Conservation (phyloP, 1,139 yeast species). For the Candida sanyaensis region DNA sequence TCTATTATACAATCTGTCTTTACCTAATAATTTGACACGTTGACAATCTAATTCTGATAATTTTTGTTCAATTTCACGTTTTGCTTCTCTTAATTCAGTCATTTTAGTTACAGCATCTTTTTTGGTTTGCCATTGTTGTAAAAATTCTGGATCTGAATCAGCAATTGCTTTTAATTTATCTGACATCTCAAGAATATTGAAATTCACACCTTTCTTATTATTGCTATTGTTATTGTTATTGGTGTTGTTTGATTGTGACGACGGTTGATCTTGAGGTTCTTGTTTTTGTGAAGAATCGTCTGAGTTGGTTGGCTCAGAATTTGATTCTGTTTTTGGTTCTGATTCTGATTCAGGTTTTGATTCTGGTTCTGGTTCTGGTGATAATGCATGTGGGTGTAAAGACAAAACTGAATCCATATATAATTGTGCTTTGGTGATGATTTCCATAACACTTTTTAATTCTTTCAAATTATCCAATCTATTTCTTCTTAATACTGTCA, state of each 20-base stretch:
- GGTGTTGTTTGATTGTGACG: not conserved
- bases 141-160: conserved; percentile 46
- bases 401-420: conserved; percentile 25
- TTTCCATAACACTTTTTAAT: conserved; percentile 49
- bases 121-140: conserved; percentile 44
- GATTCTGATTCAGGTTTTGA: too few relatives aligned
- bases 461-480: conserved; percentile 70
- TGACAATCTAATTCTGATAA: conserved; percentile 74
- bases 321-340: not conserved
- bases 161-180: conserved; percentile 53
- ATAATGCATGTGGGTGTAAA: not conserved
- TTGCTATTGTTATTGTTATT: conserved; percentile 20
- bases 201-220: conserved; percentile 21
- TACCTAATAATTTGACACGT: conserved; percentile 74
- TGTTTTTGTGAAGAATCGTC: not conserved
- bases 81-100: conserved; percentile 46
- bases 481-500: conserved; percentile 64
- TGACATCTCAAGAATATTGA: conserved; percentile 42
- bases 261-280: conserved; percentile 2
- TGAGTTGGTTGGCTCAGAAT: not conserved
- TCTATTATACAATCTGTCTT: conserved; percentile 79
- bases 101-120: conserved; percentile 40
- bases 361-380: too few relatives aligned
- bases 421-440: conserved; percentile 47
- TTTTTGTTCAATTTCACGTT: conserved; percentile 54